These are phyloP conservation scores for Vanrija humicola DNA, from an alignment of 1,284 basidiomycete genomes.

Conservation along the genomic window DNA sequence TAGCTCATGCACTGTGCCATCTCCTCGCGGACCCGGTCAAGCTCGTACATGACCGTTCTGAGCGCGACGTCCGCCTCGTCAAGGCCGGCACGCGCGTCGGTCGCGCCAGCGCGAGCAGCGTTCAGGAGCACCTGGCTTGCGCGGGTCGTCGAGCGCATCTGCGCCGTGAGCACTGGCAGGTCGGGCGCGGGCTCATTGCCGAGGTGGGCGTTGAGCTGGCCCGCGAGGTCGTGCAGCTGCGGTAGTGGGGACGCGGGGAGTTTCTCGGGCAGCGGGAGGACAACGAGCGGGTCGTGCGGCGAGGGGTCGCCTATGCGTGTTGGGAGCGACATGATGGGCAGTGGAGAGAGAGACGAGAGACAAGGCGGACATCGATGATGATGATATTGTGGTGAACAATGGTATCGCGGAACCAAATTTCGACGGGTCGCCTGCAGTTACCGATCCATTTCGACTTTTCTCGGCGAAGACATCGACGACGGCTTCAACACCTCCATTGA, in stretches of 20 bases:
- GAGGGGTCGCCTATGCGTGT: slow-evolving; percentile 24
- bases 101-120: slow-evolving; percentile 25
- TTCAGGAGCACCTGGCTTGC: slow-evolving; percentile 33
- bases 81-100: slow-evolving; percentile 29
- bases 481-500: too few relatives aligned
- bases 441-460: not conserved
- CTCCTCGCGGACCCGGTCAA: slow-evolving; percentile 36
- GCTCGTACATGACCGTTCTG: slow-evolving; percentile 39
- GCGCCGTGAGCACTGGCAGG: slow-evolving; percentile 21
- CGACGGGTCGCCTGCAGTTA: too few relatives aligned
- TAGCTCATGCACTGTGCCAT: slow-evolving; percentile 39
- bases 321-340: slow-evolving; percentile 28
- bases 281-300: slow-evolving; percentile 37
- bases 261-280: slow-evolving; percentile 29
- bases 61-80: slow-evolving; percentile 36
- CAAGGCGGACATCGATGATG: not conserved
- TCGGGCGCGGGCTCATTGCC: slow-evolving; percentile 10
- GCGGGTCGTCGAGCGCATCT: slow-evolving; percentile 31
- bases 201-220: slow-evolving; percentile 7
- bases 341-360: not conserved
- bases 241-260: slow-evolving; percentile 23
- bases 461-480: not conserved
- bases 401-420: not conserved
- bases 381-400: not conserved
- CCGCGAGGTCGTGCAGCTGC: too few relatives aligned